Base-by-base conservation (phyloP, 805 yeast species). In the Naumovozyma castellii region DNA sequence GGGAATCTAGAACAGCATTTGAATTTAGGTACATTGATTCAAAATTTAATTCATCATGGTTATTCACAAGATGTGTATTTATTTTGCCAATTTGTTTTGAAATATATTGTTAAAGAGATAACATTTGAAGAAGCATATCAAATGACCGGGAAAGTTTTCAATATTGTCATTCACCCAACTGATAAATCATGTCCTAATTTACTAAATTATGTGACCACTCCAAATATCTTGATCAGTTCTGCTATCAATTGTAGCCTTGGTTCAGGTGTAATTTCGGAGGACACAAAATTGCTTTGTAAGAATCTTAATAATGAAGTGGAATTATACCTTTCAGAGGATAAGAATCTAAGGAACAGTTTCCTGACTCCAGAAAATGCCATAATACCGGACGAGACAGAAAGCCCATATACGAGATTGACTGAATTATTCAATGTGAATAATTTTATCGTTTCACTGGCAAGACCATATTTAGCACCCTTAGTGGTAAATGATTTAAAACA, bases 381-480 rank as follows among this genome's bases (percentile, higher is more conserved):
- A 51, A 54, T 67, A 18, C 42, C 46, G 14, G 49, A 44, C 57
- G 54, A 75, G 50, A 56, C 71, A 50, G 70, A 73, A 32, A 76
- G 81, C 9, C 95, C 97, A 0, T 90, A 90, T 56, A 83, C 92
- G 1, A 68, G 95, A 40, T 70, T 90, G 36, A 82, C 96, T 0
- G 97, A 92, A 58, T 69, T 90, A 43, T 92, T 90, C 67, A 92
- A 92, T 52, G 97, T 92, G 18, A 92, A 92, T 61, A 94, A 88
- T 60, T 90, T 86, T 54, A 71, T 92, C 22, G 88, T 88, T 1
- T 84, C 96, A 16, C 68, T 90, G 47, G 95, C 97, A 6, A 72
- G 97, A 45, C 97, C 97, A 0, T 92, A 90, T 53, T 66, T 90
- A 50, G 95, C 96, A 0, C 97, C 97, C 1, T 66, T 90, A 41